Percentiles rank a stretch among this genome's conserved stretches.
phyloP scores from a whole-genome alignment of 129 eudicot genomes.

The Saussurea involucrata region DNA sequence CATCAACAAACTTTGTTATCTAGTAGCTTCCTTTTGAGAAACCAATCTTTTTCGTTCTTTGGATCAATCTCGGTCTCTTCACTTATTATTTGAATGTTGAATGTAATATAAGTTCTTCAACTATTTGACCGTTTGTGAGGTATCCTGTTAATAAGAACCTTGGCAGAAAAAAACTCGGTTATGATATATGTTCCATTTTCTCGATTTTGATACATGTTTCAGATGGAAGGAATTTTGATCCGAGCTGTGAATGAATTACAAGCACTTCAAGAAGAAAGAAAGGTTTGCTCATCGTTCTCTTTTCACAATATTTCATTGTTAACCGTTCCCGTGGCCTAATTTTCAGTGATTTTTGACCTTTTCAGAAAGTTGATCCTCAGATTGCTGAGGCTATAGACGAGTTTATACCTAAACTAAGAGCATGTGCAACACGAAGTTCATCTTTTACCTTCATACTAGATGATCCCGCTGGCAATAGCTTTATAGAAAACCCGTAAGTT shows the following conservation, averaged over 20 bases:
- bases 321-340: not conserved
- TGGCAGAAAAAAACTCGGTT: conserved; percentile 5
- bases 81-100: not conserved
- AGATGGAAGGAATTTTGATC: conserved; percentile 85
- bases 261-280: conserved; percentile 93
- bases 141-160: not conserved
- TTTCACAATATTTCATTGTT: not conserved
- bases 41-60: not conserved
- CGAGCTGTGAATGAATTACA: conserved; percentile 71
- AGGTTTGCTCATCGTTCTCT: conserved; percentile 33
- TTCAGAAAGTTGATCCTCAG: conserved; percentile 86
- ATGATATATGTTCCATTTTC: conserved; percentile 14
- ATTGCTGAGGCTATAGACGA: conserved; percentile 78
- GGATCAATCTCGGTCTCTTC: not conserved
- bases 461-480: conserved; percentile 98
- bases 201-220: conserved; percentile 10
- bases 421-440: conserved; percentile 66
- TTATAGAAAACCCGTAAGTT: conserved; percentile 85
- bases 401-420: conserved; percentile 60
- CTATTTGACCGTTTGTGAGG: not conserved
- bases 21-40: not conserved
- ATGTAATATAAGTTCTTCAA: not conserved
- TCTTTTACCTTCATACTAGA: conserved; percentile 75
- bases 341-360: not conserved
- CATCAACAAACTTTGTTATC: not conserved